A percentile compares a stretch with the other conserved stretches of the same genome.
These are phyloP conservation scores for Euphrasia confusa DNA, from an alignment of 257 asterid genomes.

Conservation along the genomic window DNA sequence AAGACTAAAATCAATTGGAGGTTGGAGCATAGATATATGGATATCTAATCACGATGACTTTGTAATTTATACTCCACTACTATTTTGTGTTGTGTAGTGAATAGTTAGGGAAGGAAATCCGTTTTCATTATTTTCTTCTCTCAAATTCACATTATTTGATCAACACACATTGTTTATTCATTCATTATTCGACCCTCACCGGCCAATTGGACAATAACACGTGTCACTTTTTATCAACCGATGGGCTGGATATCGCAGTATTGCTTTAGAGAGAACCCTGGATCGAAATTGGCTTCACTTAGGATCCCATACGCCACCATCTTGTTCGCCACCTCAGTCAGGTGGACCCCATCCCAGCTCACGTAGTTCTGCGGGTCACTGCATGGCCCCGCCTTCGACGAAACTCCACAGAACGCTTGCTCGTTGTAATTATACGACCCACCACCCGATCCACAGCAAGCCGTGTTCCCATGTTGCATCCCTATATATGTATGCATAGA, in stretches of 20 bases:
- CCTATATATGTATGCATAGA: conserved; percentile 29
- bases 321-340: conserved; percentile 64
- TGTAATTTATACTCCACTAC: no score
- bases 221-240: conserved; percentile 27
- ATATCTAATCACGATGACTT: no score
- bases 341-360: conserved; percentile 67
- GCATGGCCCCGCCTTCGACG: conserved; percentile 45
- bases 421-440: conserved; percentile 48
- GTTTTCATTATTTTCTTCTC: no score
- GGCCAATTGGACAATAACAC: not conserved
- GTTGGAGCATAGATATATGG: no score
- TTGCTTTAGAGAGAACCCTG: conserved; percentile 38
- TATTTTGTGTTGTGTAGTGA: no score
- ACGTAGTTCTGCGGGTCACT: conserved; percentile 57
- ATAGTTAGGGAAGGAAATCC: no score
- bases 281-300: conserved; percentile 47
- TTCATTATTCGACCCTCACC: no score
- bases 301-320: conserved; percentile 38
- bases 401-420: conserved; percentile 42
- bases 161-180: no score
- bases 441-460: conserved; percentile 71
- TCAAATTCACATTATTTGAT: no score
- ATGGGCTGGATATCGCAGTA: conserved; percentile 49
- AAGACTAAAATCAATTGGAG: no score
- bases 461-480: conserved; percentile 48